Percentiles rank a stretch among this genome's conserved stretches.
phyloP scores from a whole-genome alignment of 2,329 filamentous ascomycete genomes.

The Trichothecium sympodiale region DNA sequence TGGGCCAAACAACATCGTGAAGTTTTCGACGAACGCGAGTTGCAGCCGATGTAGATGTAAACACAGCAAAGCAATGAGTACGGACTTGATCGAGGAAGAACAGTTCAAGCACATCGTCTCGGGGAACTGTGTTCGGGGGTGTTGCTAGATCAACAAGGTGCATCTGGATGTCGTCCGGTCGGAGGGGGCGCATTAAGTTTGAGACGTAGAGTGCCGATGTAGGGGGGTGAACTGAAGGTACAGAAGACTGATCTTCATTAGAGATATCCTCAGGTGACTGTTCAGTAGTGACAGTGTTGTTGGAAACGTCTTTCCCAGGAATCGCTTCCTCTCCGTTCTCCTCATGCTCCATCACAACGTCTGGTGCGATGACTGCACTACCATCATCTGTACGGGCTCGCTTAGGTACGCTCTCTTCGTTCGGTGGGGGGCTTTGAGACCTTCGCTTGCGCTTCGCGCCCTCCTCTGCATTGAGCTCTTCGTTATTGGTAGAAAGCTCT shows the following conservation, averaged over 20 bases:
- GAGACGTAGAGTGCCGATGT: constrained; percentile 78
- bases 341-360: constrained; percentile 1
- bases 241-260: no score
- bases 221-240: constrained; percentile 56
- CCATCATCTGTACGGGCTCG: constrained; percentile 33
- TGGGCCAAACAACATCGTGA: constrained; percentile 75
- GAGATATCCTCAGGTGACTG: no score
- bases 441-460: constrained; percentile 56
- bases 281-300: no score
- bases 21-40: constrained; percentile 64
- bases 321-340: no score
- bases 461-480: no score
- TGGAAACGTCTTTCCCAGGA: no score
- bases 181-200: constrained; percentile 80
- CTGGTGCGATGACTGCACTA: background rate
- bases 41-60: constrained; percentile 59
- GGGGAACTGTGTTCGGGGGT: constrained; percentile 37
- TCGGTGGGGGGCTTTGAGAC: constrained; percentile 50
- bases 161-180: constrained; percentile 51
- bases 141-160: constrained; percentile 62
- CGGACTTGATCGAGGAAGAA: constrained; percentile 79
- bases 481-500: no score
- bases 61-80: constrained; percentile 76
- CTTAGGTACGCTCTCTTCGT: constrained; percentile 43
- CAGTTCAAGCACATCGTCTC: constrained; percentile 43